These are phyloP conservation scores for Saksenaea vasiformis DNA, from an alignment of 371 early-diverging fungal species.

Conservation along the genomic window DNA sequence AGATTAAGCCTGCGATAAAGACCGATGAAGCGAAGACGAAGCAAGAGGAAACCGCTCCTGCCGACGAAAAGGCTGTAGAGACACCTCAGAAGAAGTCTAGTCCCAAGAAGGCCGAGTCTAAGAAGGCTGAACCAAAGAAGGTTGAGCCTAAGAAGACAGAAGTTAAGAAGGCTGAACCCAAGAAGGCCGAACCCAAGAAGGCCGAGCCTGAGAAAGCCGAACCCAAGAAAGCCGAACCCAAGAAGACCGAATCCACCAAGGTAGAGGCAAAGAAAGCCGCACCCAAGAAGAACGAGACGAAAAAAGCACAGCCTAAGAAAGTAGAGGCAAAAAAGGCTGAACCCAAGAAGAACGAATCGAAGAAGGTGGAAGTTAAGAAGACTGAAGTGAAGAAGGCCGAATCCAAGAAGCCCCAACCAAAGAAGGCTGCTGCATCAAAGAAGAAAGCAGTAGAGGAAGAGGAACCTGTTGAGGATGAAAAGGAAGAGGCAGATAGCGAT, in stretches of 20 bases:
- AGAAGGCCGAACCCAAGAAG: slow-evolving; percentile 11
- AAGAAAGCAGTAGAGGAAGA: slow-evolving; percentile 20
- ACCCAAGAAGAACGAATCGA: not conserved
- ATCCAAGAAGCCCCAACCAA: slow-evolving; percentile 8
- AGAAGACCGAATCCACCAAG: not conserved
- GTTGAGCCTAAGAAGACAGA: not conserved
- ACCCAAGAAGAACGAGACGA: not conserved
- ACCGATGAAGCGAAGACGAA: not conserved
- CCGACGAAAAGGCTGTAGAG: not conserved
- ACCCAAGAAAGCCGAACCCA: not conserved
- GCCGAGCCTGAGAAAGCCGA: not conserved
- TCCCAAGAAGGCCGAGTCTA: not conserved
- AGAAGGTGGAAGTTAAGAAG: not conserved
- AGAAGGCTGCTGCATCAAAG: not conserved
- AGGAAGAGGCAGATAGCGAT: slow-evolving; percentile 16
- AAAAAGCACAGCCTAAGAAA: not conserved
- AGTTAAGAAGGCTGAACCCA: not conserved
- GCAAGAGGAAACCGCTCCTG: not conserved
- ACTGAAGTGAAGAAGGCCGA: slow-evolving; percentile 1
- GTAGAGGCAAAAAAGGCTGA: not conserved
- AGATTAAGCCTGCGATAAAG: not conserved
- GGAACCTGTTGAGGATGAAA: slow-evolving; percentile 9
- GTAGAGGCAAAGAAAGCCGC: not conserved
- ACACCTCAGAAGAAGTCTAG: not conserved
- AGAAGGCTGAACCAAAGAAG: not conserved